A percentile compares a stretch with the other conserved stretches of the same genome.
phyloP scores from a whole-genome alignment of 129 eudicot species.

The Pulicaria dysenterica region DNA sequence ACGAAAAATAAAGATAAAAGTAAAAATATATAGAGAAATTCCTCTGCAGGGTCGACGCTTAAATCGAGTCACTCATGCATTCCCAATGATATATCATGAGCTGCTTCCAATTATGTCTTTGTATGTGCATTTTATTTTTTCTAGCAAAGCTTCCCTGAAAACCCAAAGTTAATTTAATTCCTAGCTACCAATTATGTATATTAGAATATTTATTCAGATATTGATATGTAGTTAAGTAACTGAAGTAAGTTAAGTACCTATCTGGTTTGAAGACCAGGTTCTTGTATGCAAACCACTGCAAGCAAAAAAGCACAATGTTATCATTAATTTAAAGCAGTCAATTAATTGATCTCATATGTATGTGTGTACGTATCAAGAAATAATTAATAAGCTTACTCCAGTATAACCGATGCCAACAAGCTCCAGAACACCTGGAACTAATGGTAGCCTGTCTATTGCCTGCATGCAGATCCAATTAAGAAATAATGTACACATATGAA shows the following conservation, averaged over 20 bases:
- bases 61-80: conserved; percentile 16
- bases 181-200: background rate
- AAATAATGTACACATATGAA: too few relatives aligned
- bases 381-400: conserved; percentile 59
- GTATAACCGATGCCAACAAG: conserved; percentile 94
- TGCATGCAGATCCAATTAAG: conserved; percentile 34
- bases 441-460: conserved; percentile 97
- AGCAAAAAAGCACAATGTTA: background rate
- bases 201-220: background rate
- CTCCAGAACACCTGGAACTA: conserved; percentile 90
- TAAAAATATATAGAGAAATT: background rate
- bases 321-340: background rate
- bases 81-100: conserved; percentile 26
- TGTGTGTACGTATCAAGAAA: too few relatives aligned
- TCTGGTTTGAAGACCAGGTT: conserved; percentile 79
- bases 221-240: background rate
- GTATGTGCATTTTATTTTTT: conserved; percentile 66
- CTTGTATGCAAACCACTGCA: conserved; percentile 96
- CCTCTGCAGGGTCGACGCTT: conserved; percentile 13
- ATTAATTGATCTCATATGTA: background rate
- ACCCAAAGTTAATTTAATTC: background rate
- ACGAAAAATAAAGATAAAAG: background rate
- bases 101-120: conserved; percentile 72
- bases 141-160: conserved; percentile 80
- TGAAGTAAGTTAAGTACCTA: conserved; percentile 49